Evolutionary conservation across 805 yeast species (phyloP).

Genomic region (Sungouiella thailandica): DNA sequence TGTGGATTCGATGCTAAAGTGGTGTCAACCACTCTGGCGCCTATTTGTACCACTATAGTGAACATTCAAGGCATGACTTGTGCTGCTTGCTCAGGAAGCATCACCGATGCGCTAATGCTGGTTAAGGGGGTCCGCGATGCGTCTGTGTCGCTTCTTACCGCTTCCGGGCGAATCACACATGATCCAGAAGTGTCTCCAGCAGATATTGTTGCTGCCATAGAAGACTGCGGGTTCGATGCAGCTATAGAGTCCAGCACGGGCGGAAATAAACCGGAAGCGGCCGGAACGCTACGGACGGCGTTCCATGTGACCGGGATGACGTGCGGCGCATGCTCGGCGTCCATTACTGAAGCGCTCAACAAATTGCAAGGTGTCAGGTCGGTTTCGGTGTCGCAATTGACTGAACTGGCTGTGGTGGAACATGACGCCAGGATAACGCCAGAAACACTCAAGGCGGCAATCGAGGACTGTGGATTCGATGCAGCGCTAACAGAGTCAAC

Average conservation of each 20-base stretch:
- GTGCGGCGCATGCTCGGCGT: slow-evolving; percentile 76
- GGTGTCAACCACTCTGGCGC: slow-evolving; percentile 2
- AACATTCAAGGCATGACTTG: slow-evolving; percentile 15
- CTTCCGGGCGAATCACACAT: slow-evolving; percentile 10
- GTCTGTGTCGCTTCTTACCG: slow-evolving; percentile 13
- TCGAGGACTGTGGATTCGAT: slow-evolving; percentile 57
- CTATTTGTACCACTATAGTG: slow-evolving; percentile 1
- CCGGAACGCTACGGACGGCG: slow-evolving; percentile 6
- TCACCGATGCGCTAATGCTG: slow-evolving; percentile 12
- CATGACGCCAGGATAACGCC: slow-evolving; percentile 36
- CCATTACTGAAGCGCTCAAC: slow-evolving; percentile 55
- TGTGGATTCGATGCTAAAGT: slow-evolving; percentile 15
- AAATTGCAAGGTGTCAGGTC: slow-evolving; percentile 45
- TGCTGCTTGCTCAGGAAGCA: slow-evolving; percentile 14
- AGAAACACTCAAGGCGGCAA: slow-evolving; percentile 42
- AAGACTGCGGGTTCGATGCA: slow-evolving; percentile 30
- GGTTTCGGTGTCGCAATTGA: slow-evolving; percentile 66
- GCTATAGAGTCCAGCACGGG: slow-evolving; percentile 3
- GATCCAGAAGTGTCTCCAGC: slow-evolving; percentile 2
- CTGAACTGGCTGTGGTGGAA: slow-evolving; percentile 62
- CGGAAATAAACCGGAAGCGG: not conserved
- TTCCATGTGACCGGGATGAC: slow-evolving; percentile 76
- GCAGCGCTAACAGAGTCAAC: slow-evolving; percentile 5
- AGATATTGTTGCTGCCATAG: slow-evolving; percentile 14
- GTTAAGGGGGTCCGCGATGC: slow-evolving; percentile 8